Base-by-base conservation (phyloP, 495 filamentous ascomycete genomes). In the Pseudomonodictys pantanalensis region DNA sequence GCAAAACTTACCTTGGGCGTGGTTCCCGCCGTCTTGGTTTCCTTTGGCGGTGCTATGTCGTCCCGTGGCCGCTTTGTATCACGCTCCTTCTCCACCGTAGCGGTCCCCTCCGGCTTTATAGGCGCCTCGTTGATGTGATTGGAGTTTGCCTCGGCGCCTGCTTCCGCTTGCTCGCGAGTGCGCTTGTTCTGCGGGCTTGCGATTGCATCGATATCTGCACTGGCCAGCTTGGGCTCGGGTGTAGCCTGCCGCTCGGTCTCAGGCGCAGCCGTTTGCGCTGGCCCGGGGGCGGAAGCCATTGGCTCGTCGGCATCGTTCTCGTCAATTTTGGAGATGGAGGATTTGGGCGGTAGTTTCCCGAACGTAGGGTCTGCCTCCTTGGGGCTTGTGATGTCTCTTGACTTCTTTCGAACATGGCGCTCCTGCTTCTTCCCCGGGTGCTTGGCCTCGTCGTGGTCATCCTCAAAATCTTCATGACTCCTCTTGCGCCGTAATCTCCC, bases 401-500 rank as follows among this genome's bases (percentile, higher is more conserved):
- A 75, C 50, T 70, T 61, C 58, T 75, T 74, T 48, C 72, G 58
- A 6, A 52, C 59, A 57, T 74, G 72, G 15, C 60, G 60, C 29
- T 58, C 60, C 4, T 53, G 22, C 33, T 62, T 63, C 17, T 57
- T 61, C 17, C 48, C 25, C 47, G 26, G 55, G 43, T 23, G 57
- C n/a, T 26, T 50, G 11, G 68, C 56, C 2, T 57, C 59, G 11
- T 43, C 22, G 7, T 70, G 46, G 23, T 65, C 71, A 9, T 52
- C 65, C 22, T 65, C 53, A 26, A 65, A 50, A 20, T 56, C 50
- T 30, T 79, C 80, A 47, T 78, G 78, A 18, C 82, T 86, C 49
- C 83, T 72, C 71, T 87, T 87, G 41, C 70, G 71, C 33, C 71
- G 62, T 18, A 76, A 53, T 28, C 81, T 70, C 11, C 79, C 78